Conservation (phyloP, 257 asterid genomes). For the Fraxinus excelsior region DNA sequence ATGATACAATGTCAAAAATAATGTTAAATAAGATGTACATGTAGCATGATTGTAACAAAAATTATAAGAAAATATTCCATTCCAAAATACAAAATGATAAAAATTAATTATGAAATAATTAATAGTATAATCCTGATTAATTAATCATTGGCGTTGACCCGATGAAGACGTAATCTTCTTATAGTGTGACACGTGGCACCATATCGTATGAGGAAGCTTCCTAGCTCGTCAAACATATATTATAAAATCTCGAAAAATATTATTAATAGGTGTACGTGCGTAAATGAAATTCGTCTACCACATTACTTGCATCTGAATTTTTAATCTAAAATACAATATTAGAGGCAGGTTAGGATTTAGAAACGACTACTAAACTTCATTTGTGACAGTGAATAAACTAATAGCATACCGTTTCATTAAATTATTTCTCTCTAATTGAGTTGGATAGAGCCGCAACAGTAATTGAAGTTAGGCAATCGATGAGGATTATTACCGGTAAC, state of each 20-base stretch:
- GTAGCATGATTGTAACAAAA: too few relatives aligned
- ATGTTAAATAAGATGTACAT: too few relatives aligned
- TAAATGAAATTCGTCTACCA: neutral
- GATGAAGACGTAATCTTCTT: conserved; percentile 21
- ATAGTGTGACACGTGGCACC: neutral
- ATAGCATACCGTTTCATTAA: neutral
- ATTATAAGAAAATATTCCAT: conserved; percentile 5
- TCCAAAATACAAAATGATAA: conserved; percentile 3
- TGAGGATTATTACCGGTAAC: neutral
- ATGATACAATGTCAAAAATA: too few relatives aligned
- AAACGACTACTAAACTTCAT: too few relatives aligned
- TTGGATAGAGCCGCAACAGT: neutral
- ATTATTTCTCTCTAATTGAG: neutral
- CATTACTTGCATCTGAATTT: conserved; percentile 24
- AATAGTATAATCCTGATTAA: too few relatives aligned
- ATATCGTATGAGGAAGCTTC: conserved; percentile 11
- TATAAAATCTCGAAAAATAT: neutral
- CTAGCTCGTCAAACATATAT: neutral
- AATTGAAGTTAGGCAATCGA: neutral
- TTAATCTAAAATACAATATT: neutral
- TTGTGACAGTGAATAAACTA: neutral
- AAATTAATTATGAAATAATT: neutral
- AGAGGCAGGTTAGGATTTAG: neutral
- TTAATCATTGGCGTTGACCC: conserved; percentile 16
- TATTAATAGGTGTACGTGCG: neutral